Evolutionary conservation across 768 basidiomycete genomes (phyloP), one percentile per base, ranked within the genome.

Genomic region (Terana coerulea): DNA sequence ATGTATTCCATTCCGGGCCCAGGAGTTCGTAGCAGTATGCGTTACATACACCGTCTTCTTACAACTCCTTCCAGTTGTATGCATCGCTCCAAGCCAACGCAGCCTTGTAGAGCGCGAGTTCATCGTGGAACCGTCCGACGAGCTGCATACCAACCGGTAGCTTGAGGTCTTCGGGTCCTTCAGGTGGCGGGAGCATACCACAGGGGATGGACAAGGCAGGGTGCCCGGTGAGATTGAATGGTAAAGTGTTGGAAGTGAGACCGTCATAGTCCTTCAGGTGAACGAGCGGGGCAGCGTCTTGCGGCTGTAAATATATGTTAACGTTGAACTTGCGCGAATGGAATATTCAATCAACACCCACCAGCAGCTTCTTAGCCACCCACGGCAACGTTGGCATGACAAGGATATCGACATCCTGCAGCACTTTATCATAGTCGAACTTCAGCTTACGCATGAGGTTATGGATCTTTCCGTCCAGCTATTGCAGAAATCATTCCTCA

Each of bases 121-220:
- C 61, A 28, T 58, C 61, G 35, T 48, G 50, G 37, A 54, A 57
- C 43, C 47, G 57, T 0, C 70, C 72, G 1, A 75, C 70, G 15
- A 77, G 56, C 61, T 75, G 73, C 69, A 77, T 69, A 5, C 72
- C 73, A 7, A 74, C 67, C 1, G 75, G 75, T 15, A 77, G 58
- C 52, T 59, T 67, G 47, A 71, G 49, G 15, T 69, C 57, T 11
- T 64, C 65, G 17, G 69, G 68, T 36, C 60, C 64, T 49, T 69
- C 66, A 14, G 67, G 63, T 2, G 69, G 69, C 0, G 70, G 54
- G 4, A 72, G 55, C 57, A 69, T 71, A 0, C 75, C 74, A 33
- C 73, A 68, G 7, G 74, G 73, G 25, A 76, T 55, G n/a, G 70
- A 65, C 29, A 76, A 56, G 1, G 72, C 68, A 0, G 74, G 75